phyloP scores from a whole-genome alignment of 2,329 filamentous ascomycete species.

The Pestalotiopsis sp. region DNA sequence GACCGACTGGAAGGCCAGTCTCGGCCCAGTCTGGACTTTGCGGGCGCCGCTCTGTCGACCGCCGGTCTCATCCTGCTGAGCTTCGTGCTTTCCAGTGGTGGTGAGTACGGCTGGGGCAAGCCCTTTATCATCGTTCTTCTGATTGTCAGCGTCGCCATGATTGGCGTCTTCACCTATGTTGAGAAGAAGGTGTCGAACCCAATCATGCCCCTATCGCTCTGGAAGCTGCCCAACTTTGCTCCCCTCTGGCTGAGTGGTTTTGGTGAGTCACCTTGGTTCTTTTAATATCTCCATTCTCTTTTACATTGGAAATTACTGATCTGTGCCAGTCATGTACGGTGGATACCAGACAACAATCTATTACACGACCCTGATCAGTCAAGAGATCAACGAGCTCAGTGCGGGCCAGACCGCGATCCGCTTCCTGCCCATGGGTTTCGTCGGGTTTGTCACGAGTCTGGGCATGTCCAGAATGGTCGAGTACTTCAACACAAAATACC shows the following conservation, averaged over 20 bases:
- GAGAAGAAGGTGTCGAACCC: constrained; percentile 44
- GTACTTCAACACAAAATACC: constrained; percentile 35
- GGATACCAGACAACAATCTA: constrained; percentile 42
- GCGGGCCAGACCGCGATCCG: constrained; percentile 38
- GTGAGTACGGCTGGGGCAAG: constrained; percentile 44
- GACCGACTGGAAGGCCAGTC: constrained; percentile 33
- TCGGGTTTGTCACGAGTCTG: constrained; percentile 37
- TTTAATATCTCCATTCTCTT: not conserved
- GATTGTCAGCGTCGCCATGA: constrained; percentile 35
- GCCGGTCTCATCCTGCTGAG: constrained; percentile 42
- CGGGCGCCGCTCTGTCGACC: constrained; percentile 41
- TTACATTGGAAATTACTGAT: not conserved
- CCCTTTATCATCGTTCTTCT: constrained; percentile 44
- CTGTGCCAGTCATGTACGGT: constrained; percentile 34
- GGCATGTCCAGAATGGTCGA: constrained; percentile 36
- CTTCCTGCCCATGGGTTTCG: constrained; percentile 40
- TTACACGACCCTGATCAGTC: constrained; percentile 41
- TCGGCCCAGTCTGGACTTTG: constrained; percentile 38
- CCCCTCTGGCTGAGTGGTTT: constrained; percentile 45
- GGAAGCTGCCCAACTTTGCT: constrained; percentile 46
- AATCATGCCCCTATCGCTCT: constrained; percentile 44
- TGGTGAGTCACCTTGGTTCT: not conserved
- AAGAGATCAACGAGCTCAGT: constrained; percentile 37
- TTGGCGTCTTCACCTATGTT: constrained; percentile 36
- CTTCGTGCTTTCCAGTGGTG: constrained; percentile 44